phyloP scores from a whole-genome alignment of 1,284 basidiomycete genomes.

The Sanghuangporus baumii region DNA sequence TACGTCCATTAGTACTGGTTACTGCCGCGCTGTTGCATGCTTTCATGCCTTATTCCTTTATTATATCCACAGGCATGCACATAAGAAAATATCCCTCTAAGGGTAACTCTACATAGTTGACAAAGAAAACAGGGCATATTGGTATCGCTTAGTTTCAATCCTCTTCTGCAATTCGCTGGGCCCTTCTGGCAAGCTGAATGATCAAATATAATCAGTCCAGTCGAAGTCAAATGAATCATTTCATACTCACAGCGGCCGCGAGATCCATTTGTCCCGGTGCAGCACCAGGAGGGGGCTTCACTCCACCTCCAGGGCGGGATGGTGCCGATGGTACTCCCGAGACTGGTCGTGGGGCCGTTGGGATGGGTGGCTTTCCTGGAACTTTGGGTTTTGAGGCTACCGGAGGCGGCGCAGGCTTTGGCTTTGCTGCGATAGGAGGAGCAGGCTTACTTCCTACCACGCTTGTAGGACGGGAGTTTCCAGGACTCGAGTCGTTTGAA shows the following conservation, averaged over 20 bases:
- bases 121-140: background rate
- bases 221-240: constrained; percentile 13
- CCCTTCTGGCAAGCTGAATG: constrained; percentile 60
- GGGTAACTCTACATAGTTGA: background rate
- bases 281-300: constrained; percentile 32
- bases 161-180: constrained; percentile 53
- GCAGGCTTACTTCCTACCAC: constrained; percentile 38
- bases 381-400: constrained; percentile 46
- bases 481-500: constrained; percentile 39
- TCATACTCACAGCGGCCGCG: constrained; percentile 63
- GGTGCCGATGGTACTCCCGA: constrained; percentile 22
- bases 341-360: constrained; percentile 46
- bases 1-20: background rate
- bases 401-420: constrained; percentile 44
- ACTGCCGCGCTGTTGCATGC: background rate
- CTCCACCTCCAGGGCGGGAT: constrained; percentile 28
- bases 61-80: too few relatives aligned
- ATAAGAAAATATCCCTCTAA: too few relatives aligned
- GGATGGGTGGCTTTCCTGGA: constrained; percentile 54
- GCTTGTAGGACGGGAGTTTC: constrained; percentile 50
- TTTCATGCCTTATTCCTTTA: background rate
- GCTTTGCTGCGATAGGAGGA: constrained; percentile 46
- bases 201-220: constrained; percentile 8
- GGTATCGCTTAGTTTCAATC: constrained; percentile 23
- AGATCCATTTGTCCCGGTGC: constrained; percentile 71